Evolutionary conservation across 108 stramenopile genomes (phyloP), one percentile per base, ranked within the genome.

Genomic region (Fragilariopsis cylindrus): DNA sequence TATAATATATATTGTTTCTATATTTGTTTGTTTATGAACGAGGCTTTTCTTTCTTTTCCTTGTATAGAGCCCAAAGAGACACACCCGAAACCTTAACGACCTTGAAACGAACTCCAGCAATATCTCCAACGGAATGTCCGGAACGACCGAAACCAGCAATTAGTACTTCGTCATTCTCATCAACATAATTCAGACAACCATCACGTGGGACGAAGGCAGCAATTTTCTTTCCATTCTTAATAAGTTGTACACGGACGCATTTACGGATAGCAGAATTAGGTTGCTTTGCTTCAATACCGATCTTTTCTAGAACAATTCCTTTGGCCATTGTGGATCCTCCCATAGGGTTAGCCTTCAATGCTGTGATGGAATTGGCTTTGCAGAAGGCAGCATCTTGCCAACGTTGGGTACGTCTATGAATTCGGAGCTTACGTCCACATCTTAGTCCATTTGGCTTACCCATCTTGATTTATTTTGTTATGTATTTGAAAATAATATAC

Each of bases 181-280:
- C 98, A 54, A 97, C 95, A 76, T 89, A 99, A 96, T 99, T 99
- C 88, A 99, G 86, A 84, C 98, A 99, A 90, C 99, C 99, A 87
- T 99, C 99, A 46, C 98, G 89, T 64, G 99, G 99, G 47, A 99
- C 98, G 91, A 99, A 99, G 49, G 98, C 98, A 43, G 99, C 98
- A 84, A 99, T 97, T 93, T 99, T 99, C 97, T 99, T 99, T 77
- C 98, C 99, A 75, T 99, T 99, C 98, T 99, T 99, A 88, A 99
- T 99, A 65, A 99, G 88, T 87, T 99, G 99, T 56, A 99, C 99
- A 58, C 99, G 98, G 52, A 98, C 98, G 72, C 98, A 98, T 93
- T 99, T 99, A 73, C 99, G 98, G 86, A 99, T 99, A 75, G 99
- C 99, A n/a, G 97, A 98, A 96, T 99, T 99, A 70, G 99, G 99